Evolutionary conservation across 257 asterid genomes (phyloP), one percentile per base, ranked within the genome.

Genomic region (Scutellaria baicalensis): DNA sequence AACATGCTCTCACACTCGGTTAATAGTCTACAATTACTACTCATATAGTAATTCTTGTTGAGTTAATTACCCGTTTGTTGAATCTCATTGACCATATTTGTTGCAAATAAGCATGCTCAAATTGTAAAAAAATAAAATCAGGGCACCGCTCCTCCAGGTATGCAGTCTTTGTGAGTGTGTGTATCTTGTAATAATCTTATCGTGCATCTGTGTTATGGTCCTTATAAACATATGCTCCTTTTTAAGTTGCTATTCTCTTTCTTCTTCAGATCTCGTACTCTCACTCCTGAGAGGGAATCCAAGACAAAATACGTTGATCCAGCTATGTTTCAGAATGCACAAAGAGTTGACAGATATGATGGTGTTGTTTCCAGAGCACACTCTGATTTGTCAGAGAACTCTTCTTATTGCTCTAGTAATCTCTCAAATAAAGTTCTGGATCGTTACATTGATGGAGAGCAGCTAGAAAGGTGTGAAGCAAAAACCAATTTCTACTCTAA

Each of bases 371-470:
- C 86, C 6, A 70, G 84, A 42, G 61, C 69, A 60, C 81, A 82
- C 14, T 78, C 78, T 73, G 95, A 92, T 84, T 72, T 85, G 66
- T 95, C 91, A 20, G 98, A 89, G 69, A 81, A 74, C 74, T 83
- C 95, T 68, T 89, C 97, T 49, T 47, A 83, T 82, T 73, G 89
- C 86, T 89, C 98, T 18, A 89, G 97, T 70, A 85, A 89, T 55
- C 84, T 85, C 71, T 93, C 98, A 13, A 85, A 63, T 76, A 93
- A 80, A 65, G 87, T 95, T 42, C 73, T 92, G 84, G 99, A 95
- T 80, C 95, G 90, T 50, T 95, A 82, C 75, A 88, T 95, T 64
- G 97, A 88, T 82, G 98, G 95, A 65, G 99, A 95, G 76, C 87
- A 85, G 70, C 73, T 74, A 68, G 90, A 82, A 70, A 85, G 57